Percentiles rank a stretch among this genome's conserved stretches.
Conservation (phyloP, 2,329 filamentous ascomycete genomes). For the Exophiala bonariae region DNA sequence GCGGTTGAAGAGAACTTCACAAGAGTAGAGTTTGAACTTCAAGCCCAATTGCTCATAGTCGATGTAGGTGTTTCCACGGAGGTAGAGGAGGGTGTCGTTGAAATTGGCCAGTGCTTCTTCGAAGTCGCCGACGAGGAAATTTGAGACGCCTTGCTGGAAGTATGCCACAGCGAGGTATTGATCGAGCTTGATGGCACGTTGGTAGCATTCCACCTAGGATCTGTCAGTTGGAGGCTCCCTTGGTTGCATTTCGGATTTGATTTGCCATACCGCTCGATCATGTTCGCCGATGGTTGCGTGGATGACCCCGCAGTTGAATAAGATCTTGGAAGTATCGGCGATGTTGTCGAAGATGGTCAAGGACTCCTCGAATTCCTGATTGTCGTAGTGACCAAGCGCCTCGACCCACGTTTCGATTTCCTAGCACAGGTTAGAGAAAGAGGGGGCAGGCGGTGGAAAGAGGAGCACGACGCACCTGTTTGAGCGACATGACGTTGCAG, state of each 20-base stretch:
- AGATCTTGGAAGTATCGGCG: conserved; percentile 92
- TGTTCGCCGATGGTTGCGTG: conserved; percentile 95
- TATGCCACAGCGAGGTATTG: conserved; percentile 97
- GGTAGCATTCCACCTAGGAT: conserved; percentile 86
- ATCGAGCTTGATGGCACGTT: conserved; percentile 84
- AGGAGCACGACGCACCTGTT: conserved; percentile 27
- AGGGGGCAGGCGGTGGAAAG: not conserved
- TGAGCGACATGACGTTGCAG: conserved; percentile 30
- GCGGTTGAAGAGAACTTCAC: conserved; percentile 95
- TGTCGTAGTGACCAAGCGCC: conserved; percentile 89
- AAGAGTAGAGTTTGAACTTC: conserved; percentile 95
- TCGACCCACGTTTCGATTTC: conserved; percentile 99
- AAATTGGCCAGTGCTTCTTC: conserved; percentile 97
- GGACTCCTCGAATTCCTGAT: conserved; percentile 93
- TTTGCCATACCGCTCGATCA: conserved; percentile 72
- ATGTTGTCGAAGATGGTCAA: conserved; percentile 82
- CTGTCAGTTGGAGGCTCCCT: conserved; percentile 14
- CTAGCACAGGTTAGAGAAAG: conserved; percentile 46
- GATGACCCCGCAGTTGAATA: conserved; percentile 98
- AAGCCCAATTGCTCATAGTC: conserved; percentile 96
- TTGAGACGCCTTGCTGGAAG: conserved; percentile 97
- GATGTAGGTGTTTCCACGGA: conserved; percentile 94
- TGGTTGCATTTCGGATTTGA: conserved; percentile 36
- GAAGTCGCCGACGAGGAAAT: conserved; percentile 94
- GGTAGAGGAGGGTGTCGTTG: conserved; percentile 93